Base-by-base conservation (phyloP, 441 rosid species). In the Syzygium malaccense region DNA sequence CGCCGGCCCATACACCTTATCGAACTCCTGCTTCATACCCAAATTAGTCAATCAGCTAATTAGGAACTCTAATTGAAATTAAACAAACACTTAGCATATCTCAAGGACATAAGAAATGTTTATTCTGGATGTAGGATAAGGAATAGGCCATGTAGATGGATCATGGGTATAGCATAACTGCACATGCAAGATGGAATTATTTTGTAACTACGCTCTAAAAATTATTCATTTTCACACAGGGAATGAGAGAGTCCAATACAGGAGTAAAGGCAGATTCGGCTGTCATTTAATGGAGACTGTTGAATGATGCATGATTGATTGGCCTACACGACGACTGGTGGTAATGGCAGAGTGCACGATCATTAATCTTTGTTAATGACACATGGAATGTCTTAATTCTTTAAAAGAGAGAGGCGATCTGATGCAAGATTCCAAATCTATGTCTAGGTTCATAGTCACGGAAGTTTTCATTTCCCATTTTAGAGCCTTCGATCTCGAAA, bases 1-100 rank as follows among this genome's bases (percentile, higher is more conserved):
- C 60, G 97, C 95, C 88, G 96, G 96, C 53, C 97, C 96, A 90
- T 95, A 94, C 86, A 90, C 93, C 92, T 94, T 93, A 91, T 95
- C 97, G 75, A 95, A 95, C 75, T 95, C 97, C 96, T 94, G 94
- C 91, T 88, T 48, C 17, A 5, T 86, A 7, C 41, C 32, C 25
- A 45, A 3, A 18, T n/a, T 18, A 14, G 64, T 86, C 78, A 10
- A 60, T 28, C 30, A 41, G 4, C 13, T 68, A 79, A 33, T 87
- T 32, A 62, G 25, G 30, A 53, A 86, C 23, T 23, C 17, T 20
- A 88, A 26, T 86, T n/a, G 4, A 88, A 4, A 58, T 66, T 66
- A 23, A 25, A 25, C 26, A 57, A 11, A 25, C 14, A 26, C n/a
- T 57, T 1, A 57, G 62, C 62, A 26, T 26, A 4, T 57, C 4